Conservation (phyloP, 2,329 filamentous ascomycete genomes). For the Periglandula ipomoeae region DNA sequence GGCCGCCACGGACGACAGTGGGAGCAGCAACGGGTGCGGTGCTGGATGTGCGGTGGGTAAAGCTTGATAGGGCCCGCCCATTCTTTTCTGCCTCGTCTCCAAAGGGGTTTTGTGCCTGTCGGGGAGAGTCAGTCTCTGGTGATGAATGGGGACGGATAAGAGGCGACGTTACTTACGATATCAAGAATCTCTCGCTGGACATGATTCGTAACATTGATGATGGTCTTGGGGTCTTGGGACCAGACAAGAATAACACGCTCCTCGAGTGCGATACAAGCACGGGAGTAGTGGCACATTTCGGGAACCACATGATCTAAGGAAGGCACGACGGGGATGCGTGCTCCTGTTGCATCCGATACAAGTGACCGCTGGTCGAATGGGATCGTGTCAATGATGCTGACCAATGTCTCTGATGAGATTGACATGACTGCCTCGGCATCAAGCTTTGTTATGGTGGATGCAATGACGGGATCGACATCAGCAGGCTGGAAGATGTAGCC, state of each 20-base stretch:
- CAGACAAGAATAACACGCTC: slow-evolving; percentile 17
- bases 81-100: neutral
- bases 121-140: neutral
- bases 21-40: slow-evolving; percentile 9
- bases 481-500: slow-evolving; percentile 14
- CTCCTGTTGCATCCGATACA: slow-evolving; percentile 14
- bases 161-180: slow-evolving; percentile 12
- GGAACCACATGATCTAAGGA: slow-evolving; percentile 12
- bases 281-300: slow-evolving; percentile 11
- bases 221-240: slow-evolving; percentile 15
- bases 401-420: slow-evolving; percentile 16
- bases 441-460: slow-evolving; percentile 13
- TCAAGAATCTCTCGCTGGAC: slow-evolving; percentile 18
- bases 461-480: slow-evolving; percentile 15
- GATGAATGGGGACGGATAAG: neutral
- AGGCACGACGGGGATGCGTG: slow-evolving; percentile 15
- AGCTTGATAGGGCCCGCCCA: neutral
- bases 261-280: slow-evolving; percentile 14
- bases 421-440: slow-evolving; percentile 15
- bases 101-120: neutral
- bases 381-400: slow-evolving; percentile 14
- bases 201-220: slow-evolving; percentile 16
- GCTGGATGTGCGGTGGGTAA: neutral
- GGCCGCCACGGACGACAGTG: slow-evolving; percentile 13
- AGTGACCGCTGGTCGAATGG: slow-evolving; percentile 12